A percentile compares a stretch with the other conserved stretches of the same genome.
phyloP scores from a whole-genome alignment of 2,329 filamentous ascomycete genomes.

The Cytospora leucostoma region DNA sequence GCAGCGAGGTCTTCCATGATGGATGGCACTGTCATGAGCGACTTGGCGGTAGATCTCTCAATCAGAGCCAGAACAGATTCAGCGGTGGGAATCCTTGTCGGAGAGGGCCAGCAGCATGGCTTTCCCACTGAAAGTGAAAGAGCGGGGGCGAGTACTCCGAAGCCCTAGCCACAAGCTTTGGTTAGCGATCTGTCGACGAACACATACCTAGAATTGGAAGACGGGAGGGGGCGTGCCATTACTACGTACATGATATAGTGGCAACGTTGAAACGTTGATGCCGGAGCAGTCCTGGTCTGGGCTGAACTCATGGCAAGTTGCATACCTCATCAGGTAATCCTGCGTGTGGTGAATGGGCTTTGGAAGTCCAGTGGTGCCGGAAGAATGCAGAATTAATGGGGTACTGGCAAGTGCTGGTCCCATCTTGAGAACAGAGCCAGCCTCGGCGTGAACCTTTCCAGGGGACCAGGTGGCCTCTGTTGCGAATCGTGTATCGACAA shows the following conservation, averaged over 20 bases:
- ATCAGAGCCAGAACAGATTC: background rate
- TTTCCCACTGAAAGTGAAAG: background rate
- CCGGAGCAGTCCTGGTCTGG: background rate
- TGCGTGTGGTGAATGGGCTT: background rate
- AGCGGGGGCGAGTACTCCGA: background rate
- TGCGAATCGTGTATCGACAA: too few species aligned
- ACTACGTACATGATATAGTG: conserved; percentile 5
- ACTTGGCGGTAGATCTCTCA: background rate
- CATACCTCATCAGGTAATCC: too few species aligned
- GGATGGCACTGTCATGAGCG: conserved; percentile 1
- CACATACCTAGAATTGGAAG: too few species aligned
- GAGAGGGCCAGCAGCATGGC: background rate
- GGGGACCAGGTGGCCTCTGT: too few species aligned
- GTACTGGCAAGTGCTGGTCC: too few species aligned
- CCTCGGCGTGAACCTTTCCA: too few species aligned
- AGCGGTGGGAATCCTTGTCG: background rate
- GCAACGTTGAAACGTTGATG: background rate
- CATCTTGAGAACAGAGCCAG: too few species aligned
- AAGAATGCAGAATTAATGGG: conserved; percentile 1
- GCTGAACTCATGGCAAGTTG: too few species aligned
- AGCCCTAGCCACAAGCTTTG: too few species aligned
- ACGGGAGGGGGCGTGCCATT: too few species aligned
- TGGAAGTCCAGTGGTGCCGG: conserved; percentile 4
- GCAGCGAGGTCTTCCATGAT: conserved; percentile 5
- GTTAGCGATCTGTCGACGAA: too few species aligned